Evolutionary conservation across 805 yeast species (phyloP).

Genomic region (Millerago galiae): DNA sequence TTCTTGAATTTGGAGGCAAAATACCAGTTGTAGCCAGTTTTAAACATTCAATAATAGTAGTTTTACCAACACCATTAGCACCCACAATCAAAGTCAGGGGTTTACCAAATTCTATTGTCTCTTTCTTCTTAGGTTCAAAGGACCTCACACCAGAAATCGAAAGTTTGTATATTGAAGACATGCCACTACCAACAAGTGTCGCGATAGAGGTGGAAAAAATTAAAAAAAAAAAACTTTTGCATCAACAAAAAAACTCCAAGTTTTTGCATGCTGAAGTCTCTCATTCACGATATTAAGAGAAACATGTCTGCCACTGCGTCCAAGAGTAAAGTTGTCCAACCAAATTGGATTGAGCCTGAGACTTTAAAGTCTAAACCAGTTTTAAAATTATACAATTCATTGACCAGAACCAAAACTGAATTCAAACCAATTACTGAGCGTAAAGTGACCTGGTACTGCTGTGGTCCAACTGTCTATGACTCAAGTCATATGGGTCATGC

Average conservation of each 20-base stretch:
- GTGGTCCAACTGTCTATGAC: conserved; percentile 98
- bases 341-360: conserved; percentile 44
- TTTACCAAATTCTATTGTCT: conserved; percentile 80
- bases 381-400: conserved; percentile 70
- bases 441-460: conserved; percentile 87
- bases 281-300: conserved; percentile 4
- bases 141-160: conserved; percentile 87
- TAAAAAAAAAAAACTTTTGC: neutral
- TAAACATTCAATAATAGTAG: conserved; percentile 91
- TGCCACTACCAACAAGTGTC: neutral
- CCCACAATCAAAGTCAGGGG: conserved; percentile 95
- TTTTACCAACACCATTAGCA: conserved; percentile 93
- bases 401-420: conserved; percentile 73
- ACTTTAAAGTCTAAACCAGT: conserved; percentile 26
- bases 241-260: neutral
- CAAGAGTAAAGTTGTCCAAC: conserved; percentile 35
- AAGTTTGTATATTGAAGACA: conserved; percentile 30
- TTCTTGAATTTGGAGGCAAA: conserved; percentile 90
- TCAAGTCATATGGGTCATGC: conserved; percentile 98
- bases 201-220: neutral
- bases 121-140: conserved; percentile 77
- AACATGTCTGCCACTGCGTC: conserved; percentile 17
- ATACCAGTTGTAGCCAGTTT: conserved; percentile 94
- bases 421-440: conserved; percentile 65
- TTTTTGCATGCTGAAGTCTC: conserved; percentile 1